Conservation (phyloP, 2,329 filamentous ascomycete species). For the Apiospora hydei region DNA sequence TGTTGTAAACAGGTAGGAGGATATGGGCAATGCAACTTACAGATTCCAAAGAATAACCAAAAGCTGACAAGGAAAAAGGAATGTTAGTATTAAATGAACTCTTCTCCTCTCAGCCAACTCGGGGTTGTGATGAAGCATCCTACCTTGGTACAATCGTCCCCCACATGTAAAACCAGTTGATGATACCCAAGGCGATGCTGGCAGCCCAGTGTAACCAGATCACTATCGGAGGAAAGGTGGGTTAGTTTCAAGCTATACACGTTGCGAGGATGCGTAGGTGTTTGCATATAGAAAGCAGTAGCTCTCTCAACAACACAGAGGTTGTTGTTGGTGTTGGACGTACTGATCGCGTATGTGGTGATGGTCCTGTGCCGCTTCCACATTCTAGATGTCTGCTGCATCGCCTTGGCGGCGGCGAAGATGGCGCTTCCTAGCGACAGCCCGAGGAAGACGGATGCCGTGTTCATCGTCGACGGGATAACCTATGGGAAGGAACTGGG, state of each 20-base stretch:
- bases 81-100: background rate
- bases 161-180: constrained; percentile 41
- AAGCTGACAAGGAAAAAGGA: background rate
- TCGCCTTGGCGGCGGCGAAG: constrained; percentile 37
- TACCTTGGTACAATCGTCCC: constrained; percentile 40
- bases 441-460: constrained; percentile 41
- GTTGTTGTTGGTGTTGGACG: background rate
- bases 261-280: too few species aligned
- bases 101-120: background rate
- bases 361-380: constrained; percentile 35
- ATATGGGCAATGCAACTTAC: background rate
- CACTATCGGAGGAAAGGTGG: constrained; percentile 29
- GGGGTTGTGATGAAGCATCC: background rate
- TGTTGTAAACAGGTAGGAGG: background rate
- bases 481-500: background rate
- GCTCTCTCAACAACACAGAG: background rate
- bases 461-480: constrained; percentile 32
- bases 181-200: constrained; percentile 37
- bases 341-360: constrained; percentile 38
- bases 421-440: constrained; percentile 41
- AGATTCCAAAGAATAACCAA: constrained; percentile 25
- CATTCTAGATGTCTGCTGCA: constrained; percentile 39
- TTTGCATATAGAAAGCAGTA: too few species aligned
- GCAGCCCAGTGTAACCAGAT: constrained; percentile 43
- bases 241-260: background rate